Evolutionary conservation across 768 basidiomycete species (phyloP), one percentile per base, ranked within the genome.

Genomic region (Rhizopogon rudus): DNA sequence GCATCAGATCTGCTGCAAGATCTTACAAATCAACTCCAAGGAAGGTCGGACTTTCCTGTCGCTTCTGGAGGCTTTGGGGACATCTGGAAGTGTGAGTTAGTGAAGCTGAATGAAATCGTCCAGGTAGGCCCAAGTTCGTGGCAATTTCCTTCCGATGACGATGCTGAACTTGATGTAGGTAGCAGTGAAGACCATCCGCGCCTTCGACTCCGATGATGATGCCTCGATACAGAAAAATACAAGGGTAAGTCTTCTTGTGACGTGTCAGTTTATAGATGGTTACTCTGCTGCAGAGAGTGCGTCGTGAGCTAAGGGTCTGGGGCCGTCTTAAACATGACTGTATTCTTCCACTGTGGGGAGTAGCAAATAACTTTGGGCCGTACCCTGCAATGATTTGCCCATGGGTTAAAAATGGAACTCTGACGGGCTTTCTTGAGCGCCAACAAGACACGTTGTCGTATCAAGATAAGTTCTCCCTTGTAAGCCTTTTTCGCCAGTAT

Each of bases 241-340:
- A 10, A 51, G 33, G 35, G 50, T 31, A 31, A 31, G 9, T 22
- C 17, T 25, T 12, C 46, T 33, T 31, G 16, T 2, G 37, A 6
- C 14, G 4, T 28, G 29, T n/a, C 37, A 28, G 16, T 31, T 7
- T 31, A 17, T 17, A 31, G 14, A 35, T 25, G 46, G 33, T 14
- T 5, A 17, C 29, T 6, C 40, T 7, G 14, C 22, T 1, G 1
- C 16, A 65, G 64, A 35, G 63, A 16, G 44, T 65, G n/a, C 54
- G 54, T 25, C 60, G 60, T 14, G 64, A 65, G 46, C 52, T 66
- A 22, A 56, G 48, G 12, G 61, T 65, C 9, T 66, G 65, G 65
- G 53, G 49, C 35, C 20, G 49, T 22, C 56, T 66, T 17, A 16
- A 51, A 10, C 61, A 66, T 45, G 45, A 48, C n/a, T 64, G 65